Base-by-base conservation (phyloP, 2,329 filamentous ascomycete genomes). In the Xylariaceae sp. region DNA sequence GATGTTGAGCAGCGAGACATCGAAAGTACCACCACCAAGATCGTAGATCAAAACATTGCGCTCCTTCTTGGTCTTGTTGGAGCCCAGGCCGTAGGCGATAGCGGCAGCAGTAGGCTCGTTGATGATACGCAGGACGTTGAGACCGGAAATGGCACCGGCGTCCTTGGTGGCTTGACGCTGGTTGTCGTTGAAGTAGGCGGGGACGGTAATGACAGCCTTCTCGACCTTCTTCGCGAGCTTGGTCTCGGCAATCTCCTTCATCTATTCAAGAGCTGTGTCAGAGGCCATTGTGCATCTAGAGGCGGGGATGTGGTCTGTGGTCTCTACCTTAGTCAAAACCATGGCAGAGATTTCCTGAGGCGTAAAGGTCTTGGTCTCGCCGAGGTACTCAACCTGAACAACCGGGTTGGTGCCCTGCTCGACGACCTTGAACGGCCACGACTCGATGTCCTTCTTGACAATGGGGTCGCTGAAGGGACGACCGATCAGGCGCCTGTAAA, bases 121-220 rank as follows among this genome's bases (percentile, higher is more conserved):
- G 73, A 98, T 96, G 72, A 98, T 96, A 77, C 92, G 89, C 66
- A 98, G 89, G 52, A 98, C 88, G 70, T 96, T 95, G 45, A 98
- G 81, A 54, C 90, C 92, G 57, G 90, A 72, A 60, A 98, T 98
- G 64, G 90, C 84, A 81, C 92, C 92, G 50, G 92, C 92, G 61
- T 96, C 92, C 82, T 96, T 96, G 71, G 92, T 98, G 50, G 92
- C 86, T 72, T 96, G 92, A 71, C 92, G 84, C 76, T 98, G 92
- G 77, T 94, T 94, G 80, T 98, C 92, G 77, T 96, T 96, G 86
- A 98, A 98, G 79, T 98, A 98, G 61, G 92, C 92, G 38, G 92
- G 92, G 39, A 96, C 92, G 44, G 92, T 98, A 67, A 98, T 89
- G 64, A 98, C 92, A 47, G 92, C 92, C 80, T 96, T 96, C 71